Conservation (phyloP, 306 rosid genomes). For the Rosa lucieae region DNA sequence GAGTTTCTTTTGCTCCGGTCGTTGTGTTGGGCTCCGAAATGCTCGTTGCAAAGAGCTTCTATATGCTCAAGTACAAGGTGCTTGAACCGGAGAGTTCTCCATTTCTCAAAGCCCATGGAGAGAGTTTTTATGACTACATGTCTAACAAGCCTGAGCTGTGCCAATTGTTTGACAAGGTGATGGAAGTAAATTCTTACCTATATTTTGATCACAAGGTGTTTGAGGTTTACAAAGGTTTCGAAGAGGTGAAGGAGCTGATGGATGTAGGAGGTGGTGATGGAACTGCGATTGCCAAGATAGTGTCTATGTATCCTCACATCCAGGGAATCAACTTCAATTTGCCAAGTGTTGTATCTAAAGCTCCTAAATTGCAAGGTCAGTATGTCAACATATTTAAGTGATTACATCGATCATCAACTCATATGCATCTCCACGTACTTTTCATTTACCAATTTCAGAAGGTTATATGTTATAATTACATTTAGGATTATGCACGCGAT, state of each 20-base stretch:
- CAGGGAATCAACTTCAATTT: slow-evolving; percentile 19
- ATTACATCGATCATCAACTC: too few species aligned
- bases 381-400: not conserved
- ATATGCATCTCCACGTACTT: too few species aligned
- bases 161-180: not conserved
- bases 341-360: not conserved
- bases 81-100: slow-evolving; percentile 7
- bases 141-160: not conserved
- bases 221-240: slow-evolving; percentile 20
- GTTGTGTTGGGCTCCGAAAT: not conserved
- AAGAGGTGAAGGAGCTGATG: slow-evolving; percentile 7
- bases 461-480: too few species aligned
- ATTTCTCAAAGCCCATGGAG: slow-evolving; percentile 7
- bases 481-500: too few species aligned
- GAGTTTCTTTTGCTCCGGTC: not conserved
- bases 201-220: slow-evolving; percentile 1
- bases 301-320: slow-evolving; percentile 15
- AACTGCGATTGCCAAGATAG: not conserved
- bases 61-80: slow-evolving; percentile 6
- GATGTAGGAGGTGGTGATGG: slow-evolving; percentile 29
- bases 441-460: too few species aligned
- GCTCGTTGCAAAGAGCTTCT: not conserved
- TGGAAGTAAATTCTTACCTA: not conserved
- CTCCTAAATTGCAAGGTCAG: slow-evolving; percentile 5
- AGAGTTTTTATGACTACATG: not conserved